Conservation (phyloP, 1,284 basidiomycete genomes). For the Boletus semigastroideus region DNA sequence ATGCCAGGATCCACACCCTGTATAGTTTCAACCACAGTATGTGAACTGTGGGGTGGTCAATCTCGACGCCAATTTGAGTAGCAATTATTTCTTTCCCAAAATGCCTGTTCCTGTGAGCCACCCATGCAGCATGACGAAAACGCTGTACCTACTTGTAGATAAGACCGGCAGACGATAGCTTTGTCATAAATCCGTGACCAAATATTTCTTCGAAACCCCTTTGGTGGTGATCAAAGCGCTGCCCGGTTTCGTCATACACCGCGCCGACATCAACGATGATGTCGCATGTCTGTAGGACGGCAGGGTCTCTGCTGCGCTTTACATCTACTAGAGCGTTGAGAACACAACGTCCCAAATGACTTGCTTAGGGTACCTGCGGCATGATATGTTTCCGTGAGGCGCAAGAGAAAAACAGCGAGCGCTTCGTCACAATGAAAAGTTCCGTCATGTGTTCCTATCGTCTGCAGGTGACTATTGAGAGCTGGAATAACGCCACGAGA, state of each 20-base stretch:
- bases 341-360: neutral
- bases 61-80: slow-evolving; percentile 51
- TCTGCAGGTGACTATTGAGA: slow-evolving; percentile 36
- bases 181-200: slow-evolving; percentile 82
- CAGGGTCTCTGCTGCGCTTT: slow-evolving; percentile 81
- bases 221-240: slow-evolving; percentile 96
- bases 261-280: slow-evolving; percentile 99
- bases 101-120: slow-evolving; percentile 55
- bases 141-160: slow-evolving; percentile 78
- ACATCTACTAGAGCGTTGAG: slow-evolving; percentile 44
- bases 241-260: slow-evolving; percentile 77
- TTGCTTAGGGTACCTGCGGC: slow-evolving; percentile 61
- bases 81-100: slow-evolving; percentile 91
- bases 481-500: neutral
- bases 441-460: slow-evolving; percentile 92
- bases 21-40: slow-evolving; percentile 90
- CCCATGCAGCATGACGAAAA: slow-evolving; percentile 3
- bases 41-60: slow-evolving; percentile 63
- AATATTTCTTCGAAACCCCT: slow-evolving; percentile 91
- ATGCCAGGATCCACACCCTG: slow-evolving; percentile 50
- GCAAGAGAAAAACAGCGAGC: slow-evolving; percentile 88
- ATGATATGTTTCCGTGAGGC: slow-evolving; percentile 74
- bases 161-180: slow-evolving; percentile 91
- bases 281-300: slow-evolving; percentile 78
- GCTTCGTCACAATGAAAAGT: slow-evolving; percentile 98